Conservation (phyloP, 1,284 basidiomycete genomes). For the Fomitopsis betulina region DNA sequence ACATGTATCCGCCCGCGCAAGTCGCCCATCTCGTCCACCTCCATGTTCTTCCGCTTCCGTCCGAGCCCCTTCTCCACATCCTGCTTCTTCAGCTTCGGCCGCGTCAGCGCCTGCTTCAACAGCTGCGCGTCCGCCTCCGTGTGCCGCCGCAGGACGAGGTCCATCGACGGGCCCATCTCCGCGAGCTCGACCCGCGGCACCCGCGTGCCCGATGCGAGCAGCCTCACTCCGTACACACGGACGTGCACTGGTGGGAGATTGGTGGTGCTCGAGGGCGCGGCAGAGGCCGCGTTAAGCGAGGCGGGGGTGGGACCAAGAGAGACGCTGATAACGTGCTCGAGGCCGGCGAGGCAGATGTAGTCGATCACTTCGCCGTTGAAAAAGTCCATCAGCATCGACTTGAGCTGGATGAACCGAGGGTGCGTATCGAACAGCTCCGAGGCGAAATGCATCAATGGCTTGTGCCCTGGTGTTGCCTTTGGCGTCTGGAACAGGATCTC, state of each 20-base stretch:
- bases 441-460: constrained; percentile 94
- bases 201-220: constrained; percentile 74
- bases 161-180: constrained; percentile 90
- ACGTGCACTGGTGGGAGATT: constrained; percentile 81
- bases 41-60: constrained; percentile 91
- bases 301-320: constrained; percentile 68
- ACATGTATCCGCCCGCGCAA: constrained; percentile 88
- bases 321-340: constrained; percentile 91
- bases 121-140: constrained; percentile 75
- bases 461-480: constrained; percentile 88
- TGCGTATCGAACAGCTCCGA: constrained; percentile 92
- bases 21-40: constrained; percentile 99
- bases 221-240: constrained; percentile 78
- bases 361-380: constrained; percentile 87
- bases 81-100: constrained; percentile 84
- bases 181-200: constrained; percentile 79
- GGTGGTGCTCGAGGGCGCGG: constrained; percentile 33
- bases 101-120: constrained; percentile 76
- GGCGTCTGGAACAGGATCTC: constrained; percentile 48
- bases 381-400: constrained; percentile 88
- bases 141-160: constrained; percentile 77
- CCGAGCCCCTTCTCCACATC: constrained; percentile 85
- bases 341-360: constrained; percentile 77
- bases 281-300: constrained; percentile 41
- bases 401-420: constrained; percentile 87